phyloP scores from a whole-genome alignment of 257 asterid species.

The Fraxinus americana region DNA sequence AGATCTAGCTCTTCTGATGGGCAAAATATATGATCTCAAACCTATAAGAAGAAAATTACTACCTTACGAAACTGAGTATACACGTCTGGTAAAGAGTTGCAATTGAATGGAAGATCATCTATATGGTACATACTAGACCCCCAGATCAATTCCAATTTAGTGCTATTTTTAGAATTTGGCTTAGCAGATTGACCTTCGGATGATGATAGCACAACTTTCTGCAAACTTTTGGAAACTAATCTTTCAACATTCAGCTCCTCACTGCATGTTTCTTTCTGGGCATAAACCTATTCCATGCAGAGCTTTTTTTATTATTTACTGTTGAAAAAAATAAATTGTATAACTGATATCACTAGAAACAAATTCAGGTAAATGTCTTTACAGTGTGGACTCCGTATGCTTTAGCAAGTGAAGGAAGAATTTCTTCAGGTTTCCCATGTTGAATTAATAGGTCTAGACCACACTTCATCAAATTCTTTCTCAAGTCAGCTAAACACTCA shows the following conservation, averaged over 20 bases:
- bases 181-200: conserved; percentile 35
- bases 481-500: conserved; percentile 77
- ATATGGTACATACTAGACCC: conserved; percentile 86
- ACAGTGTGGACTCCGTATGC: conserved; percentile 81
- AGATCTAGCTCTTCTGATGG: conserved; percentile 13
- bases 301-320: conserved; percentile 4
- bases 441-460: conserved; percentile 84
- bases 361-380: conserved; percentile 34
- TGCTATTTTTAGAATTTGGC: conserved; percentile 27
- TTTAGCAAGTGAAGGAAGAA: conserved; percentile 76
- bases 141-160: conserved; percentile 72
- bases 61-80: conserved; percentile 98
- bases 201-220: conserved; percentile 19
- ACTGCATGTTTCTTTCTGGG: conserved; percentile 97
- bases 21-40: conserved; percentile 7
- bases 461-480: conserved; percentile 52
- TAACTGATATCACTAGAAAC: conserved; percentile 8
- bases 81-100: conserved; percentile 68
- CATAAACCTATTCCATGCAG: conserved; percentile 61
- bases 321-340: background rate
- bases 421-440: conserved; percentile 83
- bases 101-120: conserved; percentile 79
- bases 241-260: conserved; percentile 85
- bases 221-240: conserved; percentile 56
- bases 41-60: conserved; percentile 1